A percentile compares a stretch with the other conserved stretches of the same genome.
Evolutionary conservation across 768 basidiomycete species (phyloP).

Genomic region (Suillus clintonianus): DNA sequence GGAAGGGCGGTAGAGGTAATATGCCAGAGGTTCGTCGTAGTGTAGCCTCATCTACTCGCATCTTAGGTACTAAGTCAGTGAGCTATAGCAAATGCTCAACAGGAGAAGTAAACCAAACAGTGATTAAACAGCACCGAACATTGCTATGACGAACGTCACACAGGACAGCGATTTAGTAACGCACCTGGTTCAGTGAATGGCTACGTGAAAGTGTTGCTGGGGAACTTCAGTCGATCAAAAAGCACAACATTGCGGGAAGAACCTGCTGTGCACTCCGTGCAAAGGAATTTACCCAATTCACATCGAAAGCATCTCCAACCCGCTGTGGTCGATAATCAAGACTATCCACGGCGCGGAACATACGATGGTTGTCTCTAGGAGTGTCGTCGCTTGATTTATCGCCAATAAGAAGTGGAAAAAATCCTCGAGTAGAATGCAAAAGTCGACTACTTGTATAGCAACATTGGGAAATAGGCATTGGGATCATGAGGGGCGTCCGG

Average conservation of each 20-base stretch:
- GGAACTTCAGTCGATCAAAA: background rate
- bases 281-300: background rate
- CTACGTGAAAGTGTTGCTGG: background rate
- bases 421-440: background rate
- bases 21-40: background rate
- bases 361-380: constrained; percentile 37
- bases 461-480: constrained; percentile 83
- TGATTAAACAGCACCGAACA: background rate
- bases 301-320: background rate
- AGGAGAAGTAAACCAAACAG: background rate
- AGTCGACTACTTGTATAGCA: constrained; percentile 51
- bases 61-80: background rate
- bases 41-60: background rate
- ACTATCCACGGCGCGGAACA: constrained; percentile 28
- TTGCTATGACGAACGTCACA: background rate
- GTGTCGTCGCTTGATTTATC: no score
- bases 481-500: constrained; percentile 84
- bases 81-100: background rate
- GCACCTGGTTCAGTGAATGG: background rate
- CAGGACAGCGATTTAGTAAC: background rate
- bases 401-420: background rate
- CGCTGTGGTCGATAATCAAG: background rate
- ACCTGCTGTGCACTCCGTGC: background rate
- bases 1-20: background rate
- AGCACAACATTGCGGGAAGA: background rate